These are phyloP conservation scores for Plasmopara halstedii DNA, from an alignment of 352 stramenopile species.

Conservation along the genomic window DNA sequence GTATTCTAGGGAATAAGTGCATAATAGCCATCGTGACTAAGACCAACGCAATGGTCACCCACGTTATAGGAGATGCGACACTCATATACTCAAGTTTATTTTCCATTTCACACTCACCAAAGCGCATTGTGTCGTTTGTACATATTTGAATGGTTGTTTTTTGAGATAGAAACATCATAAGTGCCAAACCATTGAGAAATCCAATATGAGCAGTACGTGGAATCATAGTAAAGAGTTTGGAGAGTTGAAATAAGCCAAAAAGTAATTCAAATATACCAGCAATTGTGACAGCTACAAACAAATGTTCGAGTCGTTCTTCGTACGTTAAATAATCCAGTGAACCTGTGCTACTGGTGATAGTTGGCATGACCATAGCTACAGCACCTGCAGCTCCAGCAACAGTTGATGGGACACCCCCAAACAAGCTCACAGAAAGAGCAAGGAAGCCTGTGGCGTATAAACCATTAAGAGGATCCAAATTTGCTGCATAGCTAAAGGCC, in stretches of 20 bases:
- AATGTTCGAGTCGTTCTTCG: constrained; percentile 68
- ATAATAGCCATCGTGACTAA: constrained; percentile 83
- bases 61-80: constrained; percentile 37
- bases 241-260: constrained; percentile 75
- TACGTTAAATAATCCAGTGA: constrained; percentile 49
- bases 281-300: constrained; percentile 84
- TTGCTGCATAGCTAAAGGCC: constrained; percentile 89
- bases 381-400: constrained; percentile 85
- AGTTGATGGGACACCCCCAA: constrained; percentile 85
- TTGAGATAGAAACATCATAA: constrained; percentile 94
- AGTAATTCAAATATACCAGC: constrained; percentile 81
- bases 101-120: constrained; percentile 68
- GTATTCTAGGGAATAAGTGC: constrained; percentile 66
- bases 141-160: constrained; percentile 87
- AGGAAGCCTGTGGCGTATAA: constrained; percentile 90
- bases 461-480: constrained; percentile 80
- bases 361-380: constrained; percentile 87
- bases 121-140: constrained; percentile 37
- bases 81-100: constrained; percentile 74
- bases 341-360: constrained; percentile 52
- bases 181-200: constrained; percentile 92
- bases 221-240: constrained; percentile 90
- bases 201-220: constrained; percentile 92
- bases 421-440: constrained; percentile 77
- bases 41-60: constrained; percentile 65